phyloP scores from a whole-genome alignment of 805 yeast species.

The Tetrapisispora iriomotensis region DNA sequence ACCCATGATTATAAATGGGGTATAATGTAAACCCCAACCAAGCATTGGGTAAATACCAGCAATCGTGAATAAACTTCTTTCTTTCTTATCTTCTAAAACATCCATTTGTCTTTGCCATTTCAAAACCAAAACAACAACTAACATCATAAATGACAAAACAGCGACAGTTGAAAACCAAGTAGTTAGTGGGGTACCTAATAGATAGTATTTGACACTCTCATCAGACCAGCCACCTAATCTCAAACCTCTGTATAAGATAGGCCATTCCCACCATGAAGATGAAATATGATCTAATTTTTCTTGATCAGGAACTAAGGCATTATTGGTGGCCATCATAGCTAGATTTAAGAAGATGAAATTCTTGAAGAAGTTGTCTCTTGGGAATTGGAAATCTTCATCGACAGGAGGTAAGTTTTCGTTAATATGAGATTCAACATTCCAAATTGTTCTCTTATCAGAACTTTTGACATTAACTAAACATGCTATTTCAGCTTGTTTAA shows the following conservation, averaged over 20 bases:
- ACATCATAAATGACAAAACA: slow-evolving; percentile 42
- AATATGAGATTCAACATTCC: slow-evolving; percentile 69
- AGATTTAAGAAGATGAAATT: slow-evolving; percentile 67
- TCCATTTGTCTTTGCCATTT: slow-evolving; percentile 65
- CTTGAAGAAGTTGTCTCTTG: slow-evolving; percentile 63
- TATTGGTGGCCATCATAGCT: slow-evolving; percentile 90
- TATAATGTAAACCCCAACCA: slow-evolving; percentile 85
- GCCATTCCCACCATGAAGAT: slow-evolving; percentile 86
- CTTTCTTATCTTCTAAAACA: slow-evolving; percentile 24
- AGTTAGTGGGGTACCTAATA: slow-evolving; percentile 69
- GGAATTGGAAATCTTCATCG: slow-evolving; percentile 34
- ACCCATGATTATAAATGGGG: slow-evolving; percentile 89
- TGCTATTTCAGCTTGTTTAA: slow-evolving; percentile 71
- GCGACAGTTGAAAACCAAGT: slow-evolving; percentile 67
- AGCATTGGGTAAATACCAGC: slow-evolving; percentile 71
- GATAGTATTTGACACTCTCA: slow-evolving; percentile 51
- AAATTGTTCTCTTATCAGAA: slow-evolving; percentile 80
- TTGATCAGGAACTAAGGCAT: slow-evolving; percentile 69
- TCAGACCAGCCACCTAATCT: slow-evolving; percentile 73
- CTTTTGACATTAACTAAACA: slow-evolving; percentile 52
- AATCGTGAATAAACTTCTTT: slow-evolving; percentile 41
- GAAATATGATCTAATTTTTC: slow-evolving; percentile 66
- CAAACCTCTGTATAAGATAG: slow-evolving; percentile 63
- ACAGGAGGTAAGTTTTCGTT: slow-evolving; percentile 54
- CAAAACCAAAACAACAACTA: slow-evolving; percentile 35